Percentiles rank a stretch among this genome's conserved stretches.
phyloP scores from a whole-genome alignment of 2,329 filamentous ascomycete genomes.

The Elsinoe necatrix region DNA sequence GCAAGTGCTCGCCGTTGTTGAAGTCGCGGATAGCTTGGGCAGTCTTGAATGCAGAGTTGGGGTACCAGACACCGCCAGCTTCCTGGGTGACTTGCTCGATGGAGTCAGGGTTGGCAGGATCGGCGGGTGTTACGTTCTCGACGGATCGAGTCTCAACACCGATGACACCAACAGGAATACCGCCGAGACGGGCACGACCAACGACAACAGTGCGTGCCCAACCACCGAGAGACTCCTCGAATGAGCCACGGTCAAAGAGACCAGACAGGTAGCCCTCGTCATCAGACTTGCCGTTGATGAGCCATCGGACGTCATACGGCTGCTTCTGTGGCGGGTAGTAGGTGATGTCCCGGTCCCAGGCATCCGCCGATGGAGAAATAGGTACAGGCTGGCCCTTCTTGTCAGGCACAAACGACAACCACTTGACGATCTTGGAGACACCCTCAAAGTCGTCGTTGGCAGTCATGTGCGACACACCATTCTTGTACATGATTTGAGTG shows the following conservation, averaged over 20 bases:
- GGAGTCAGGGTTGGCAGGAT: slow-evolving; percentile 96
- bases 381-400: slow-evolving; percentile 88
- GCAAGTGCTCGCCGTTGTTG: slow-evolving; percentile 97
- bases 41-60: slow-evolving; percentile 99
- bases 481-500: slow-evolving; percentile 99
- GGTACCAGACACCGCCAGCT: slow-evolving; percentile 98
- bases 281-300: slow-evolving; percentile 81
- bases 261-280: slow-evolving; percentile 80
- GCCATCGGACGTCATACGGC: slow-evolving; percentile 84
- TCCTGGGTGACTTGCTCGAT: slow-evolving; percentile 92
- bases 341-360: slow-evolving; percentile 85
- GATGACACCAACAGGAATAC: slow-evolving; percentile 97
- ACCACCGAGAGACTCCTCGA: slow-evolving; percentile 90
- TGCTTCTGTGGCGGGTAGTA: slow-evolving; percentile 76
- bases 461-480: slow-evolving; percentile 98
- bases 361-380: slow-evolving; percentile 76
- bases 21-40: slow-evolving; percentile 98
- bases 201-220: slow-evolving; percentile 97
- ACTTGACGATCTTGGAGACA: slow-evolving; percentile 95
- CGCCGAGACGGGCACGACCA: slow-evolving; percentile 88
- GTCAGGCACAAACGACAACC: slow-evolving; percentile 95
- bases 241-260: slow-evolving; percentile 94
- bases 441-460: slow-evolving; percentile 96
- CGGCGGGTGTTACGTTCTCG: slow-evolving; percentile 92
- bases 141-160: slow-evolving; percentile 91